Conservation (phyloP, 805 yeast genomes). For the Candida easanensis region DNA sequence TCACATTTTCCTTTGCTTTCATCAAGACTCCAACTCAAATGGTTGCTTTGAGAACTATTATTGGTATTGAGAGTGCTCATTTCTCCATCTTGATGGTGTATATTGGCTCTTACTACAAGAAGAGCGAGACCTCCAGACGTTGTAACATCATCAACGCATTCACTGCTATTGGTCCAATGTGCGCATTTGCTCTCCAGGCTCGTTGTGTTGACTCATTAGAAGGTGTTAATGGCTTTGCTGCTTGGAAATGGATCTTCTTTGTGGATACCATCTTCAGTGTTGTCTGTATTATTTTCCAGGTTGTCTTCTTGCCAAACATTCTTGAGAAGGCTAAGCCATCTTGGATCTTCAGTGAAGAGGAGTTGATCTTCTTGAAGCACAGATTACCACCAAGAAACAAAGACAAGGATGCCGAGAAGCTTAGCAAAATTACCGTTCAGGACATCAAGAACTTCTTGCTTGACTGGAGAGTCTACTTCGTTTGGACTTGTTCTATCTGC, state of each 20-base stretch:
- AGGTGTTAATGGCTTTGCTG: slow-evolving; percentile 44
- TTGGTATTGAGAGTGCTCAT: slow-evolving; percentile 67
- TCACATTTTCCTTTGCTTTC: slow-evolving; percentile 56
- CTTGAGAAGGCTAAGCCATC: slow-evolving; percentile 28
- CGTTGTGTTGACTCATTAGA: slow-evolving; percentile 41
- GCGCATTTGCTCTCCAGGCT: slow-evolving; percentile 57
- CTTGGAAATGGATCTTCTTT: slow-evolving; percentile 70
- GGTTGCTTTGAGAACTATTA: slow-evolving; percentile 60
- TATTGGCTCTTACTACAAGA: slow-evolving; percentile 55
- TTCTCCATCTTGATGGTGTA: slow-evolving; percentile 61
- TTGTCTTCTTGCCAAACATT: slow-evolving; percentile 29
- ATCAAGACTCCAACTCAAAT: slow-evolving; percentile 49
- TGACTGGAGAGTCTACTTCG: slow-evolving; percentile 14
- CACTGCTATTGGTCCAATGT: slow-evolving; percentile 58
- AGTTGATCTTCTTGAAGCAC: slow-evolving; percentile 7
- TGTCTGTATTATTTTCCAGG: slow-evolving; percentile 14
- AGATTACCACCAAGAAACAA: slow-evolving; percentile 15
- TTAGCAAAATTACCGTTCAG: slow-evolving; percentile 1
- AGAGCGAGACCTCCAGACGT: slow-evolving; percentile 57
- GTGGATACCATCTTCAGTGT: slow-evolving; percentile 59
- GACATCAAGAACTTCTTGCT: slow-evolving; percentile 9
- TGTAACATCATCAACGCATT: slow-evolving; percentile 63
- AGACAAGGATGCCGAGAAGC: slow-evolving; percentile 1
- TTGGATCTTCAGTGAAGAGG: slow-evolving; percentile 24
- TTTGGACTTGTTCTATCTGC: slow-evolving; percentile 6